phyloP scores from a whole-genome alignment of 805 yeast genomes.

The Torulaspora gathmanii region DNA sequence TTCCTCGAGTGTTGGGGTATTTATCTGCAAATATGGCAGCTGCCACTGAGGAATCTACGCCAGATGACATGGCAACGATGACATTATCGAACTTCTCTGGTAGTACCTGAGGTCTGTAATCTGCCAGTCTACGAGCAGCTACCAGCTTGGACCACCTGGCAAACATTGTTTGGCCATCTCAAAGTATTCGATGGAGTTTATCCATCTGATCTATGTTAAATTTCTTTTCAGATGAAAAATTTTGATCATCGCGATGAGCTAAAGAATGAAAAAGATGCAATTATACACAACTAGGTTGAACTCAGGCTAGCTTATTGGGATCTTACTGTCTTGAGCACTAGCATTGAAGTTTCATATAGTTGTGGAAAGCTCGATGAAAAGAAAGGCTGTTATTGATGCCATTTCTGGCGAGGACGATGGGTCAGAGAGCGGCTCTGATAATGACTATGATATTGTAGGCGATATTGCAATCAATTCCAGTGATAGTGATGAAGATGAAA shows the following conservation, averaged over 20 bases:
- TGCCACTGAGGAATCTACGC: constrained; percentile 90
- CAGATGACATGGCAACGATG: constrained; percentile 90
- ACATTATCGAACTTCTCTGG: constrained; percentile 57
- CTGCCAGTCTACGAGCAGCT: constrained; percentile 11
- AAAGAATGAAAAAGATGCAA: not conserved
- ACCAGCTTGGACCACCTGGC: constrained; percentile 9
- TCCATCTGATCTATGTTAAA: not conserved
- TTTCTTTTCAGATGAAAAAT: constrained; percentile 8
- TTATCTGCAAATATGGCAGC: constrained; percentile 62
- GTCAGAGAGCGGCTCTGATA: constrained; percentile 42
- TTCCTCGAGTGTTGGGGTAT: constrained; percentile 62
- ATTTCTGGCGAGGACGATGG: constrained; percentile 44
- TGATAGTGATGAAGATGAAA: constrained; percentile 35
- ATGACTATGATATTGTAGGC: constrained; percentile 57
- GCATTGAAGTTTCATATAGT: not conserved
- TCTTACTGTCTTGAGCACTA: not conserved
- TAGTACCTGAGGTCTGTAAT: constrained; percentile 16
- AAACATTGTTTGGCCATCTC: constrained; percentile 10
- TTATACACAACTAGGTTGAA: not conserved
- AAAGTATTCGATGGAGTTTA: not conserved
- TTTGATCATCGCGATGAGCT: constrained; percentile 19
- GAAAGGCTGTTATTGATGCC: constrained; percentile 12
- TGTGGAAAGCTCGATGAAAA: constrained; percentile 11
- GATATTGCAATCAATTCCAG: constrained; percentile 47
- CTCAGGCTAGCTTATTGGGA: not conserved